Conservation (phyloP, 1,139 yeast genomes). For the Suzukiozyma palmioleophila region DNA sequence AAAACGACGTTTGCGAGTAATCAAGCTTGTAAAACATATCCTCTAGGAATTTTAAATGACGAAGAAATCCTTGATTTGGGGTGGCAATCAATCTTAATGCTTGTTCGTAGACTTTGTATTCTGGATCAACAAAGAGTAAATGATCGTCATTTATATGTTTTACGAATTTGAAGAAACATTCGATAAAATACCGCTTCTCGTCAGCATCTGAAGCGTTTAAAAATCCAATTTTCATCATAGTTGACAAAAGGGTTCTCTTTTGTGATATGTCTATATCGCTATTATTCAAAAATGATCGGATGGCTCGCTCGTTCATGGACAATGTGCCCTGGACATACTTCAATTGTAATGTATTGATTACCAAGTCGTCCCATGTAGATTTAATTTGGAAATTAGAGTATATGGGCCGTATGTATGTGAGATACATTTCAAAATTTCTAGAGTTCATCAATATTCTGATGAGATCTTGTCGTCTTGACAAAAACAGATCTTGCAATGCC, state of each 20-base stretch:
- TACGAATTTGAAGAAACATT: slow-evolving; percentile 16
- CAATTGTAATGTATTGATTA: slow-evolving; percentile 19
- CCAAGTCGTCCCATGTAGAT: slow-evolving; percentile 20
- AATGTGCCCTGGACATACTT: slow-evolving; percentile 9
- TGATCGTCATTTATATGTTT: slow-evolving; percentile 17
- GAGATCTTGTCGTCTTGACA: slow-evolving; percentile 16
- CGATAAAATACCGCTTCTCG: slow-evolving; percentile 12
- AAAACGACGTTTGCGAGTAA: slow-evolving; percentile 7
- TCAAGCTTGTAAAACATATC: slow-evolving; percentile 3
- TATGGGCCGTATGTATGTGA: slow-evolving; percentile 15
- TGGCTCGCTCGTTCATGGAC: slow-evolving; percentile 11
- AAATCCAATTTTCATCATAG: slow-evolving; percentile 4
- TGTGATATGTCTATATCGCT: slow-evolving; percentile 6
- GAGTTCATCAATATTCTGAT: slow-evolving; percentile 20
- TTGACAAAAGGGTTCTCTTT: slow-evolving; percentile 2
- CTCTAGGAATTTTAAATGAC: slow-evolving; percentile 2
- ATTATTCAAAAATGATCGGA: slow-evolving; percentile 14
- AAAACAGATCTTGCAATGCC: slow-evolving; percentile 14
- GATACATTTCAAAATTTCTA: slow-evolving; percentile 17
- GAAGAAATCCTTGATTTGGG: slow-evolving; percentile 10
- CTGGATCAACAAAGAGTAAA: slow-evolving; percentile 13
- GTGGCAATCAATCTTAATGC: slow-evolving; percentile 17
- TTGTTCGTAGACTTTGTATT: slow-evolving; percentile 15
- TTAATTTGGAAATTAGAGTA: slow-evolving; percentile 4
- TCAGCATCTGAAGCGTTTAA: slow-evolving; percentile 7